Evolutionary conservation across 78 protist genomes (phyloP).

Genomic region (Tieghemostelium lacteum): DNA sequence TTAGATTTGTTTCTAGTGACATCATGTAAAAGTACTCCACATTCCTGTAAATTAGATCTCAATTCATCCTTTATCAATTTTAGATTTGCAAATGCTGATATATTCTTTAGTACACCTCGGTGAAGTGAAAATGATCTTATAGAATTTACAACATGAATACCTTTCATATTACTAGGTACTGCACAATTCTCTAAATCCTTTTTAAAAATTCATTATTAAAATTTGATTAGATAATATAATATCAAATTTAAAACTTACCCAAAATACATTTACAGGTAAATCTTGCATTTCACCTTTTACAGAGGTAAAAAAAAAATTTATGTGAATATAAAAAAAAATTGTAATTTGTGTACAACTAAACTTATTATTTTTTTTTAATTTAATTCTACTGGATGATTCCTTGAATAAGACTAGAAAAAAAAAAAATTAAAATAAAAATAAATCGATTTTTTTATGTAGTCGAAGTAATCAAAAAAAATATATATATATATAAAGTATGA

Average conservation of each 20-base stretch:
- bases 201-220: too few relatives aligned
- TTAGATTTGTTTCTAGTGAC: constrained; percentile 71
- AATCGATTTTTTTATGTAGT: too few relatives aligned
- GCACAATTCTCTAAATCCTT: constrained; percentile 75
- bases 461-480: too few relatives aligned
- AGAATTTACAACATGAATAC: constrained; percentile 72
- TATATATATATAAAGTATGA: background rate
- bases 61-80: constrained; percentile 65
- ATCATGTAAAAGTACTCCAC: constrained; percentile 76
- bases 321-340: too few relatives aligned
- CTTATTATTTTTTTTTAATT: too few relatives aligned
- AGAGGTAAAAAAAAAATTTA: background rate
- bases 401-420: too few relatives aligned
- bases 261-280: constrained; percentile 75
- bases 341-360: background rate
- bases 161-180: constrained; percentile 67
- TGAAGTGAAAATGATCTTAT: constrained; percentile 64
- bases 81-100: constrained; percentile 72
- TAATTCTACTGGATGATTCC: background rate
- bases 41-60: constrained; percentile 64
- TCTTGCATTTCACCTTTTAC: constrained; percentile 46
- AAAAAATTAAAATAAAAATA: too few relatives aligned
- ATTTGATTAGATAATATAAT: too few relatives aligned
- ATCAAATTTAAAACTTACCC: too few relatives aligned
- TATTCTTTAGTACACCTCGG: constrained; percentile 59